These are phyloP conservation scores for Allium sativum DNA, from an alignment of 106 monocot species.

Conservation along the genomic window DNA sequence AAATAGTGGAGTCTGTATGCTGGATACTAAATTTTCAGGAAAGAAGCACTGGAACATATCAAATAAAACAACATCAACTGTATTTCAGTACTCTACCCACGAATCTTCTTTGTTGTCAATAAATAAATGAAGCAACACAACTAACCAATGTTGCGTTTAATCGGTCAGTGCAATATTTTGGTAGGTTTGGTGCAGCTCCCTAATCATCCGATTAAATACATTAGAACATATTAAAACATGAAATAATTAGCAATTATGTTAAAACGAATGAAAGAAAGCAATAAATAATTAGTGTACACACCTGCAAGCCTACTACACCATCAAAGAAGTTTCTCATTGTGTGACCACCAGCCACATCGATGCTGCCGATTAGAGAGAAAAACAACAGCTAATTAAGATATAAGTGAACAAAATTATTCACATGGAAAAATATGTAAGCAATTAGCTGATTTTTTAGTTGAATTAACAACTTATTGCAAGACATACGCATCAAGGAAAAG, in stretches of 20 bases:
- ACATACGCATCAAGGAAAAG: constrained; percentile 86
- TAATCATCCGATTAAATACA: constrained; percentile 7
- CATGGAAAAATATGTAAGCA: not conserved
- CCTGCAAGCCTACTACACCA: constrained; percentile 37
- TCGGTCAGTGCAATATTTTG: constrained; percentile 49
- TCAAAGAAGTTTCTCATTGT: constrained; percentile 22
- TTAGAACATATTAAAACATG: too few relatives aligned
- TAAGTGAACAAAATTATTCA: too few relatives aligned
- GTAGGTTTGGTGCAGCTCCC: constrained; percentile 55
- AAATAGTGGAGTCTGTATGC: constrained; percentile 71
- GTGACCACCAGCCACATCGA: constrained; percentile 29
- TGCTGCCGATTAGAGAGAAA: constrained; percentile 13
- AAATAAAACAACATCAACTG: not conserved
- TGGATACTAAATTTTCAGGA: constrained; percentile 61
- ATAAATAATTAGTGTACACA: constrained; percentile 1
- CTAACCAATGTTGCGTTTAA: constrained; percentile 65
- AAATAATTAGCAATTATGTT: not conserved
- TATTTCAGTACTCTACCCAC: not conserved
- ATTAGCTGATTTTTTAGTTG: not conserved
- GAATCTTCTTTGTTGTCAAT: not conserved
- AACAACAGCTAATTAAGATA: not conserved
- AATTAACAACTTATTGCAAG: too few relatives aligned
- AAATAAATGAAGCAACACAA: not conserved
- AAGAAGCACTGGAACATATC: constrained; percentile 70
- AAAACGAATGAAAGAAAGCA: not conserved